Evolutionary conservation across 2,329 filamentous ascomycete genomes (phyloP).

Genomic region (Trichoderma lentiforme): DNA sequence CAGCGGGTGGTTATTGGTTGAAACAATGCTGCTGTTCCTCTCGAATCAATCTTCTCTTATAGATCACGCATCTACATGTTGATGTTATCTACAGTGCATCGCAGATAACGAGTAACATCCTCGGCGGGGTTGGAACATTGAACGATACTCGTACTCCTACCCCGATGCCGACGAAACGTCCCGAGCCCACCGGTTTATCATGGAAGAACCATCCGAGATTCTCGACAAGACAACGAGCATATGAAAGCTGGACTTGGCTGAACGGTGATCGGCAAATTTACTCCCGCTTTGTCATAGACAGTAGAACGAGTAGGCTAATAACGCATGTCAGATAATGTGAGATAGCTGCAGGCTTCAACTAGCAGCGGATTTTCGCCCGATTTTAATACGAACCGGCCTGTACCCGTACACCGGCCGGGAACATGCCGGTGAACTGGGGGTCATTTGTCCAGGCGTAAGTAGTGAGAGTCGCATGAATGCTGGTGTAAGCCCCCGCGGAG

Average conservation of each 20-base stretch:
- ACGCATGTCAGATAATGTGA: not conserved
- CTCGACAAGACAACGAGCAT: not conserved
- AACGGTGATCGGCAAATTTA: not conserved
- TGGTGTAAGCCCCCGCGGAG: not conserved
- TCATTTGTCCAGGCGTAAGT: not conserved
- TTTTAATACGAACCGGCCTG: not conserved
- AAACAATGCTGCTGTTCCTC: not conserved
- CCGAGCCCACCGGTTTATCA: not conserved
- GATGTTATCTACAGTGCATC: not conserved
- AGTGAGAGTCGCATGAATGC: not conserved
- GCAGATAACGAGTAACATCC: not conserved
- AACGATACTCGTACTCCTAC: not conserved
- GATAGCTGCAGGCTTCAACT: not conserved
- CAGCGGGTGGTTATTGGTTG: not conserved
- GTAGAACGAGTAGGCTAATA: not conserved
- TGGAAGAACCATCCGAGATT: not conserved
- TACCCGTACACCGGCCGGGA: not conserved
- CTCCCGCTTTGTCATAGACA: not conserved
- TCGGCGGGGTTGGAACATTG: not conserved
- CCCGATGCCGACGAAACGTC: not conserved
- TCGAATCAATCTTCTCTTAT: not conserved
- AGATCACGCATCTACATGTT: not conserved
- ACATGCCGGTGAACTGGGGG: not conserved
- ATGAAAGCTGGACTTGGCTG: not conserved
- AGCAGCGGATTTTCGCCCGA: not conserved